A percentile compares a stretch with the other conserved stretches of the same genome.
phyloP scores from a whole-genome alignment of 305 asterid genomes.

The Lippia alba region DNA sequence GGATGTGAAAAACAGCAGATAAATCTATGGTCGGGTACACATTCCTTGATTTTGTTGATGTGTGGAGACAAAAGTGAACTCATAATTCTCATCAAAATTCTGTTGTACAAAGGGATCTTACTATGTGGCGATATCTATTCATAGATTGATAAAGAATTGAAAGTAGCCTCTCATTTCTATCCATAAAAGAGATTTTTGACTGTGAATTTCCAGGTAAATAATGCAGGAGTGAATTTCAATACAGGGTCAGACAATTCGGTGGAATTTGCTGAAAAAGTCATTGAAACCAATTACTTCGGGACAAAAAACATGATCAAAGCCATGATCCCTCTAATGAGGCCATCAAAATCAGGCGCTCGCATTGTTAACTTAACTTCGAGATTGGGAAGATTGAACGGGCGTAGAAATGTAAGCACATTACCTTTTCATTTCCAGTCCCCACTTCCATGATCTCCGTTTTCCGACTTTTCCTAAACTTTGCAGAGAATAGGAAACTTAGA shows the following conservation, averaged over 20 bases:
- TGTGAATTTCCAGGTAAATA: constrained; percentile 63
- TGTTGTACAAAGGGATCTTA: no score
- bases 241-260: constrained; percentile 74
- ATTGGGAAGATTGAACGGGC: constrained; percentile 81
- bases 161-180: constrained; percentile 13
- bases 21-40: not conserved
- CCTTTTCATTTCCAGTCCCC: constrained; percentile 2
- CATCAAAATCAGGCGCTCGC: constrained; percentile 73
- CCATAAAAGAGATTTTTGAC: constrained; percentile 23
- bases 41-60: not conserved
- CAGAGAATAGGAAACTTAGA: constrained; percentile 71
- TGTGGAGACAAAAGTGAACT: no score
- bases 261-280: constrained; percentile 70
- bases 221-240: constrained; percentile 89
- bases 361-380: constrained; percentile 80
- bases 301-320: constrained; percentile 78
- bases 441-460: not conserved
- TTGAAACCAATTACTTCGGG: constrained; percentile 81
- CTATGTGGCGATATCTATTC: constrained; percentile 11
- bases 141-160: not conserved
- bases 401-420: constrained; percentile 66
- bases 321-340: constrained; percentile 73
- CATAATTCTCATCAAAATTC: no score
- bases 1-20: not conserved
- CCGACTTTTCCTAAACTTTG: constrained; percentile 16